Evolutionary conservation across 805 yeast genomes (phyloP), one percentile per base, ranked within the genome.

Genomic region (Candida nonsorbophila): DNA sequence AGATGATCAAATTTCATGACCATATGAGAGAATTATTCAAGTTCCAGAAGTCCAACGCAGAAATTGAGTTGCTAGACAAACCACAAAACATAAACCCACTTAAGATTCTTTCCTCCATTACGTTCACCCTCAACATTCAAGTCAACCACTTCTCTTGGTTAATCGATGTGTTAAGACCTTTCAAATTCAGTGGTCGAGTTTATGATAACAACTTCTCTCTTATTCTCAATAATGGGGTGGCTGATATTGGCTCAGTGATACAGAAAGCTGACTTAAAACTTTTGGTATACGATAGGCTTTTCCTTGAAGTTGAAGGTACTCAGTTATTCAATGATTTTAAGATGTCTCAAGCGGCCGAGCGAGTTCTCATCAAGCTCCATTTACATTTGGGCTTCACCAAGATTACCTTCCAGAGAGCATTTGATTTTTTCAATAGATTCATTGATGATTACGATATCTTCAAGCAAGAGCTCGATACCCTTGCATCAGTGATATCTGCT

Each of bases 281-380:
- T 5, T 31, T 27, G 2, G n/a, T 53, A 6, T 25, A 25, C n/a
- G 38, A 38, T 2, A 25, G 30, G 2, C 33, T 42, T 2, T 17
- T 59, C 1, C 8, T 51, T 6, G 48, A 57, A 16, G 18, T 51
- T 1, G 56, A 55, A 29, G 48, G 47, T 25, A 53, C 62, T 3
- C 51, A 53, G 9, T 30, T 53, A 25, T 31, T 32, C 6, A 33
- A 49, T 5, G 33, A 29, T 5, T 15, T 54, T 8, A 40, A 37
- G 18, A 25, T 46, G 14, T 28, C 32, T 5, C 25, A 35, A 2
- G 11, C 27, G 1, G 36, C 32, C 1, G 45, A 41, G 2, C 14
- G 34, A 8, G 27, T 32, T 28, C n/a, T n/a, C n/a, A n/a, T n/a
- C n/a, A n/a, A n/a, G n/a, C n/a, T n/a, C n/a, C n/a, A n/a, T n/a